Conservation (phyloP, 208 protist genomes). For the Trypanosoma lewisi region DNA sequence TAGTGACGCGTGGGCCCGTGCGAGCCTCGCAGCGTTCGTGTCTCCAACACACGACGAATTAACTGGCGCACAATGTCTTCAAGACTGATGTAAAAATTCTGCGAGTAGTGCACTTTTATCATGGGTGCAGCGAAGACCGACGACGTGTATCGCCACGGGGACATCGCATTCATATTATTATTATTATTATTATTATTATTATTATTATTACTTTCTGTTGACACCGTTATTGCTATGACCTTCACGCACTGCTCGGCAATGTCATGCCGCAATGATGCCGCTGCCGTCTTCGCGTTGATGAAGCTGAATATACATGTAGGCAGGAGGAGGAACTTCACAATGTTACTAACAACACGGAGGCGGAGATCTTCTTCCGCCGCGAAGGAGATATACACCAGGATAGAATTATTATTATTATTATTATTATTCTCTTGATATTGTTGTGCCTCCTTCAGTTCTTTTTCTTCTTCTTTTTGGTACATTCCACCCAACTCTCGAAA, state of each 20-base stretch:
- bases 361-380: constrained; percentile 69
- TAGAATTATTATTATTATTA: not conserved
- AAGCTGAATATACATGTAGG: constrained; percentile 67
- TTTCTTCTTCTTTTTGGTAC: constrained; percentile 6
- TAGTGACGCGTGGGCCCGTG: not conserved
- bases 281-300: not conserved
- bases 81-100: constrained; percentile 58
- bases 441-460: constrained; percentile 7
- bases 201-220: constrained; percentile 7
- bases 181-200: no score
- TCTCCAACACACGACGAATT: constrained; percentile 44
- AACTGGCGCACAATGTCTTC: constrained; percentile 51
- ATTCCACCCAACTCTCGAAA: constrained; percentile 42
- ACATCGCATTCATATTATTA: no score
- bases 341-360: constrained; percentile 60
- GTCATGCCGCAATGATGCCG: constrained; percentile 15
- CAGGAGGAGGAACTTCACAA: constrained; percentile 77
- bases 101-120: constrained; percentile 48
- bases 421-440: constrained; percentile 8
- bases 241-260: constrained; percentile 22
- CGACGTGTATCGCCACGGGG: not conserved
- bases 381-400: constrained; percentile 42
- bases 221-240: constrained; percentile 17
- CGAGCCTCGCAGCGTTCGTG: not conserved
- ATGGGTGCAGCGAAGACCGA: not conserved